A percentile compares a stretch with the other conserved stretches of the same genome.
These are phyloP conservation scores for Cercospora sojina DNA, from an alignment of 2,329 filamentous ascomycete genomes.

Conservation along the genomic window DNA sequence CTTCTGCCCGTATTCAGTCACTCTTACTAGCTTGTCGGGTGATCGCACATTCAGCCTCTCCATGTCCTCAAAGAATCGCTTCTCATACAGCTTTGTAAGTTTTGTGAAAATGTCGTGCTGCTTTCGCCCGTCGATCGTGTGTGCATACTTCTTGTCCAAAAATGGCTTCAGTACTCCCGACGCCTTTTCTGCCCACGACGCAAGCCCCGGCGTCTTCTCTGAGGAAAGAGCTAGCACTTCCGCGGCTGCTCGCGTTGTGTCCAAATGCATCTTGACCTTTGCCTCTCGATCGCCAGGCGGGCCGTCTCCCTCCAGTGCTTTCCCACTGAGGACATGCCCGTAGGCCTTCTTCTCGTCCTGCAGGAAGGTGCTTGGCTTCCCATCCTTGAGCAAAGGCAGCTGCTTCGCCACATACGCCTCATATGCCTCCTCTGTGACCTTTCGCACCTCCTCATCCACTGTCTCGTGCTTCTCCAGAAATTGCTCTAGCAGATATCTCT, in stretches of 20 bases:
- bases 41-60: slow-evolving; percentile 77
- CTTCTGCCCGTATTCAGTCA: slow-evolving; percentile 88
- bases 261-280: slow-evolving; percentile 87
- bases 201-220: slow-evolving; percentile 30
- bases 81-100: slow-evolving; percentile 81
- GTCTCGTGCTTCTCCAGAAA: slow-evolving; percentile 57
- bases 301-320: slow-evolving; percentile 53
- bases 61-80: slow-evolving; percentile 88
- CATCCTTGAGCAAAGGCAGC: slow-evolving; percentile 51
- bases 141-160: slow-evolving; percentile 64
- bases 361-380: slow-evolving; percentile 50
- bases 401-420: slow-evolving; percentile 67
- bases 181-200: slow-evolving; percentile 56
- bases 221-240: slow-evolving; percentile 46
- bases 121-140: slow-evolving; percentile 54
- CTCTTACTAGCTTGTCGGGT: slow-evolving; percentile 78
- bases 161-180: slow-evolving; percentile 76
- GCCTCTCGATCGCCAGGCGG: slow-evolving; percentile 71
- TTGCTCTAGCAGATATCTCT: slow-evolving; percentile 74
- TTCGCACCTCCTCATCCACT: slow-evolving; percentile 48
- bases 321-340: slow-evolving; percentile 55
- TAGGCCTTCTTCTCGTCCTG: slow-evolving; percentile 53
- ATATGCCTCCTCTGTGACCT: slow-evolving; percentile 54
- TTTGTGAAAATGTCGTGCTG: slow-evolving; percentile 80
- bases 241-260: slow-evolving; percentile 57